phyloP scores from a whole-genome alignment of 2,329 filamentous ascomycete genomes.

The Pseudocercospora pini-densiflorae region DNA sequence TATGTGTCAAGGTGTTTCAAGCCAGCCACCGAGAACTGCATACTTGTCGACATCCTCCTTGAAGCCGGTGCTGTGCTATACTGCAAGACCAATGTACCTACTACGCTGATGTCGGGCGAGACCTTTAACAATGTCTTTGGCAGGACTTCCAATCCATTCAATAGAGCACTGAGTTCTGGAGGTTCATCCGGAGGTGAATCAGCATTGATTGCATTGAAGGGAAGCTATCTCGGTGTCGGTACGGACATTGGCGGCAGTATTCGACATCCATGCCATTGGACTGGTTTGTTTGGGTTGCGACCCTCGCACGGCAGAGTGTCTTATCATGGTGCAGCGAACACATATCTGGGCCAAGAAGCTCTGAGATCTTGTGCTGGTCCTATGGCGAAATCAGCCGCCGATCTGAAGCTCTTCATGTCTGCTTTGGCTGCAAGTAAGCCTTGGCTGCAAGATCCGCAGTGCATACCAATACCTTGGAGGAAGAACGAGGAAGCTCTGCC shows the following conservation, averaged over 20 bases:
- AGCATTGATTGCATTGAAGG: conserved; percentile 62
- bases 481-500: conserved; percentile 14
- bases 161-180: conserved; percentile 63
- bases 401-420: conserved; percentile 23
- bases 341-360: conserved; percentile 54
- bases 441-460: conserved; percentile 19
- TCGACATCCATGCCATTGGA: conserved; percentile 84
- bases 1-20: conserved; percentile 16
- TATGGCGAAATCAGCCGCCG: conserved; percentile 17
- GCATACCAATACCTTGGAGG: conserved; percentile 20
- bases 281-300: conserved; percentile 39
- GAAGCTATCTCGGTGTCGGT: conserved; percentile 63
- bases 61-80: conserved; percentile 55
- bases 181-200: conserved; percentile 71
- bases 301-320: conserved; percentile 52
- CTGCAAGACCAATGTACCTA: conserved; percentile 61
- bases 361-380: conserved; percentile 19
- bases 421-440: conserved; percentile 11
- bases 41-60: conserved; percentile 51
- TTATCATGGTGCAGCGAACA: conserved; percentile 19
- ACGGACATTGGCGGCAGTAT: conserved; percentile 68
- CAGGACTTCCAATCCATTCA: conserved; percentile 64
- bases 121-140: conserved; percentile 46
- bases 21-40: conserved; percentile 44
- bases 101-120: conserved; percentile 53